Evolutionary conservation across 495 filamentous ascomycete species (phyloP).

Genomic region (Echria macrotheca): DNA sequence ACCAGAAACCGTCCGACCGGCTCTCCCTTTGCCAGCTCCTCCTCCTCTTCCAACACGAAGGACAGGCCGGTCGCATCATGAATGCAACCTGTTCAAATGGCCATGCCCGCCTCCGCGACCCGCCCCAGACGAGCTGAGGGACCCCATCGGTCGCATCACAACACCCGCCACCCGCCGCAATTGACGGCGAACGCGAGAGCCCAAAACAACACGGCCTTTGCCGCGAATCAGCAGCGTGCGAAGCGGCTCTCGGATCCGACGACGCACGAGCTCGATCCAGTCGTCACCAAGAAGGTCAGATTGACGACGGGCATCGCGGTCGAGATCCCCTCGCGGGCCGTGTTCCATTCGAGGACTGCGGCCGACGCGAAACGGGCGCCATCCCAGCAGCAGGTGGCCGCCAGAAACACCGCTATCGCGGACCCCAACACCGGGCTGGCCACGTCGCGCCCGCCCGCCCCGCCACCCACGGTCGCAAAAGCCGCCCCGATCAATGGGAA

Average conservation of each 20-base stretch:
- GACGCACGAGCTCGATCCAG: slow-evolving; percentile 12
- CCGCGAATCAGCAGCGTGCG: slow-evolving; percentile 15
- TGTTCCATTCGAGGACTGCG: slow-evolving; percentile 23
- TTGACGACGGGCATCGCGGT: slow-evolving; percentile 32
- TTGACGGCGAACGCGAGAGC: slow-evolving; percentile 13
- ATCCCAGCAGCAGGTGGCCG: slow-evolving; percentile 23
- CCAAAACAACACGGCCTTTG: slow-evolving; percentile 10
- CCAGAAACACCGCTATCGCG: slow-evolving; percentile 22
- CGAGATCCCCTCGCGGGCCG: slow-evolving; percentile 33
- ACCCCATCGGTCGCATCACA: slow-evolving; percentile 19
- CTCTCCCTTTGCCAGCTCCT: neutral
- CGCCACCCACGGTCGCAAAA: slow-evolving; percentile 15
- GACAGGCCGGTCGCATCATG: slow-evolving; percentile 13
- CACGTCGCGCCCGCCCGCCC: slow-evolving; percentile 14
- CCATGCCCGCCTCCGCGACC: slow-evolving; percentile 32
- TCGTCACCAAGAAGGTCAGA: slow-evolving; percentile 18
- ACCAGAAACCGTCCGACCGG: neutral
- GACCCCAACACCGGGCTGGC: slow-evolving; percentile 24
- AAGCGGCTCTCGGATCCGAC: slow-evolving; percentile 23
- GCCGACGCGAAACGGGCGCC: slow-evolving; percentile 25
- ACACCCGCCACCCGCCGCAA: slow-evolving; percentile 15
- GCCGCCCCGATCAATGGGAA: slow-evolving; percentile 21
- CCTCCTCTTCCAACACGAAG: neutral
- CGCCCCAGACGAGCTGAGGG: slow-evolving; percentile 34
- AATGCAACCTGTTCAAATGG: slow-evolving; percentile 20